Evolutionary conservation across 495 filamentous ascomycete genomes (phyloP), one percentile per base, ranked within the genome.

Genomic region (Daldinia bambusicola): DNA sequence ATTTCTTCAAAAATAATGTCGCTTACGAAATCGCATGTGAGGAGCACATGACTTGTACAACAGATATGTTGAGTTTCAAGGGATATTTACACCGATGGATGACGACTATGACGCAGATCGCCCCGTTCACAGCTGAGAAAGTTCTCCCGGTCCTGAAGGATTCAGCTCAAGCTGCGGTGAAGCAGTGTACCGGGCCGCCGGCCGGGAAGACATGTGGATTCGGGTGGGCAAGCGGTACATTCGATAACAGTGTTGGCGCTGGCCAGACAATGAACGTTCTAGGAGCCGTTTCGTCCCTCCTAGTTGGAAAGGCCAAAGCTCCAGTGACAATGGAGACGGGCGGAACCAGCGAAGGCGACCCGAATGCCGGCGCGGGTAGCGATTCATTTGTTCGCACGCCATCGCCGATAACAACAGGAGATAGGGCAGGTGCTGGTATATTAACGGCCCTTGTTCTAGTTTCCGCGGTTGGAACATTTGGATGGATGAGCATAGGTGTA

Each of bases 1-100:
- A 92, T 71, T 87, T 86, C 71, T 85, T 87, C 66, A 45, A 76
- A 12, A 78, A 86, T 2, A 74, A 76, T 26, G 83, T 91, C 50
- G 90, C 92, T 80, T 88, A 82, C 59, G 92, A 94, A 76, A 80
- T 86, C n/a, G 83, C 87, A 16, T 94, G 92, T 80, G 91, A 93
- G 71, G 76, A 83, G 50, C 86, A 79, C 7, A 79, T 82, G 65
- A 82, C 76, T 2, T 93, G 92, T 80, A 88, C 91, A 70, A 84
- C 87, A n/a, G 91, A 94, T 71, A 91, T 93, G 80, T 80, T 88
- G 41, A 89, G 86, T 45, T 95, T 94, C 89, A 94, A 94, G 78
- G 92, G 90, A 18, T 93, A 92, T 78, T 80, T 93, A 6, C 81
- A 91, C 26, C 90, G 92, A 41, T 94, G 91, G 90, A 85, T 95